Evolutionary conservation across 352 stramenopile genomes (phyloP).

Genomic region (Phytophthora pinifolia): DNA sequence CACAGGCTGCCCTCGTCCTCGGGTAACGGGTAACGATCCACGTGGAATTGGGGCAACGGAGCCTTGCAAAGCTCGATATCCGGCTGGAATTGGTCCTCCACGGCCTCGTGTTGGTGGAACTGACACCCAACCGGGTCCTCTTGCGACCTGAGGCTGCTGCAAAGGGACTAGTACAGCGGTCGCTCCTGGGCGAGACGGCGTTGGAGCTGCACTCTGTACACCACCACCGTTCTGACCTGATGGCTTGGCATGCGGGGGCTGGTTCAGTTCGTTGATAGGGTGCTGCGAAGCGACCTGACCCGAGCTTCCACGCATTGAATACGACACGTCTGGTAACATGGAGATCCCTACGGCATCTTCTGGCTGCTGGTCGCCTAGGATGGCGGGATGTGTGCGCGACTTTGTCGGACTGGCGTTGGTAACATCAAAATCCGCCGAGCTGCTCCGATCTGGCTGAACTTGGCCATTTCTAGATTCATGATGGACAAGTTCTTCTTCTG

Average conservation of each 20-base stretch:
- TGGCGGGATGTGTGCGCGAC: slow-evolving; percentile 22
- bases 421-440: not conserved
- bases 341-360: slow-evolving; percentile 16
- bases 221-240: slow-evolving; percentile 8
- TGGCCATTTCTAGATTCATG: not conserved
- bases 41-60: slow-evolving; percentile 8
- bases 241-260: not conserved
- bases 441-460: not conserved
- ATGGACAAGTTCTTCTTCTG: not conserved
- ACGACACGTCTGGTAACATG: slow-evolving; percentile 34
- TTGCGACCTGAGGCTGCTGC: slow-evolving; percentile 30
- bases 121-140: slow-evolving; percentile 29
- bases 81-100: slow-evolving; percentile 14
- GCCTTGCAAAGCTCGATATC: slow-evolving; percentile 20
- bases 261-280: slow-evolving; percentile 11
- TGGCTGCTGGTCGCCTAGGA: slow-evolving; percentile 20
- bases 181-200: slow-evolving; percentile 11
- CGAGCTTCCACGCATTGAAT: slow-evolving; percentile 31
- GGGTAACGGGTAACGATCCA: slow-evolving; percentile 12
- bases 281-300: slow-evolving; percentile 9
- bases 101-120: slow-evolving; percentile 19
- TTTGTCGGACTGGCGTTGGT: slow-evolving; percentile 16
- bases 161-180: slow-evolving; percentile 13
- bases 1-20: slow-evolving; percentile 22
- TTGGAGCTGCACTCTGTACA: slow-evolving; percentile 4